Percentiles rank a stretch among this genome's conserved stretches.
phyloP scores from a whole-genome alignment of 441 rosid species.

The Pelargonium cotyledonis region DNA sequence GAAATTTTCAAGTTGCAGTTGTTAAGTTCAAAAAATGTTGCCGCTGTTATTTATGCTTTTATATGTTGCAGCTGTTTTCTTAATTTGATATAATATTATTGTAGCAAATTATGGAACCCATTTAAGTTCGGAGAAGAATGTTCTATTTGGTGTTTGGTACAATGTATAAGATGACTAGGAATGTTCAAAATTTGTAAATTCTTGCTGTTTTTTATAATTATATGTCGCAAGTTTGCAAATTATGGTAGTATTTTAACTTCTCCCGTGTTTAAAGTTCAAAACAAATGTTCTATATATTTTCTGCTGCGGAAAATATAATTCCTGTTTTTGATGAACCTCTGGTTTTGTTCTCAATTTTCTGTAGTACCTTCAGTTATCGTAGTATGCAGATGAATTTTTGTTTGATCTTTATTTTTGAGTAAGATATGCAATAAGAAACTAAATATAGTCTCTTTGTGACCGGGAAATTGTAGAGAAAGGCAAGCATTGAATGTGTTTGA shows the following conservation, averaged over 20 bases:
- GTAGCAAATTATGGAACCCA: neutral
- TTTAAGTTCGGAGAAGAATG: neutral
- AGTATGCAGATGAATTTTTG: neutral
- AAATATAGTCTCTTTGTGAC: neutral
- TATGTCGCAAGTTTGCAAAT: neutral
- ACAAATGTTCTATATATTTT: neutral
- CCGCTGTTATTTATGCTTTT: neutral
- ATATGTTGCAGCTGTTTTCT: neutral
- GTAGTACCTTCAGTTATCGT: too few species aligned
- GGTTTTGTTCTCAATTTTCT: neutral
- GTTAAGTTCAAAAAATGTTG: neutral
- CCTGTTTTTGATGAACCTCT: neutral
- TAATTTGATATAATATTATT: neutral
- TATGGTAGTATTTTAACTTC: constrained; percentile 1
- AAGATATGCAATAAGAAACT: neutral
- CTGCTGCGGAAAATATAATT: neutral
- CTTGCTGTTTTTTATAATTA: neutral
- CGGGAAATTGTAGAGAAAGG: neutral
- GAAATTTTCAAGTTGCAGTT: neutral
- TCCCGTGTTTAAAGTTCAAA: neutral
- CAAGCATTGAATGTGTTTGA: neutral
- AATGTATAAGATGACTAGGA: neutral
- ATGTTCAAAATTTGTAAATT: neutral
- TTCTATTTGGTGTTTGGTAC: neutral
- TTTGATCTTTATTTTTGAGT: neutral